Conservation (phyloP, 1,284 basidiomycete genomes). For the Laetiporus sulphureus region DNA sequence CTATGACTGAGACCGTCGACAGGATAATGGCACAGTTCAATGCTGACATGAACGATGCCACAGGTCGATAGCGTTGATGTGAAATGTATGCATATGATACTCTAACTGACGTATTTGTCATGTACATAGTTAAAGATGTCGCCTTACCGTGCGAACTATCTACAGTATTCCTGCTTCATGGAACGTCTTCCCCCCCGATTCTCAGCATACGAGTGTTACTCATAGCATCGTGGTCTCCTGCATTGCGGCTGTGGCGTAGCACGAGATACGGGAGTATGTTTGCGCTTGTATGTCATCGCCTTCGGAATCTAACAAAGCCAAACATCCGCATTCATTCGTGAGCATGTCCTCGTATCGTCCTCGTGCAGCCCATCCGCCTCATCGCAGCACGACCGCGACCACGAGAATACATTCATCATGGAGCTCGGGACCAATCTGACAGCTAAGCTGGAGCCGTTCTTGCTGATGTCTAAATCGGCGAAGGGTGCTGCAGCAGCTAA, state of each 20-base stretch:
- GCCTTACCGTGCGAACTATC: no score
- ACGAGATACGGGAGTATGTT: conserved; percentile 3
- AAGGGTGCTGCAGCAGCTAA: conserved; percentile 91
- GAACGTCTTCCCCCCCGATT: no score
- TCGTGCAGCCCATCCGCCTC: background rate
- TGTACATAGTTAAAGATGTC: background rate
- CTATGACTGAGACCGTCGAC: conserved; percentile 17
- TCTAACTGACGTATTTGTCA: background rate
- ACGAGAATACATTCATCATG: no score
- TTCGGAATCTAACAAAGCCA: conserved; percentile 14
- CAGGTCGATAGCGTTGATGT: no score
- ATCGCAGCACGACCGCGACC: no score
- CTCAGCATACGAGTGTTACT: no score
- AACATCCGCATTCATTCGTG: conserved; percentile 6
- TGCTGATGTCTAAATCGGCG: conserved; percentile 84
- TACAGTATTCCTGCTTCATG: no score
- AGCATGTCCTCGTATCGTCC: background rate
- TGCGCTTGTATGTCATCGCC: conserved; percentile 3
- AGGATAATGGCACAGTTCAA: background rate
- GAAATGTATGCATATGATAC: no score
- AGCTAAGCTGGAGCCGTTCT: conserved; percentile 76
- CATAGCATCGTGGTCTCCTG: no score
- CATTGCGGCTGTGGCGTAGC: background rate
- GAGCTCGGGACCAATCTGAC: conserved; percentile 49
- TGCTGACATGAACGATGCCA: background rate